Evolutionary conservation across 1,284 basidiomycete genomes (phyloP).

Genomic region (Tausonia pullulans): DNA sequence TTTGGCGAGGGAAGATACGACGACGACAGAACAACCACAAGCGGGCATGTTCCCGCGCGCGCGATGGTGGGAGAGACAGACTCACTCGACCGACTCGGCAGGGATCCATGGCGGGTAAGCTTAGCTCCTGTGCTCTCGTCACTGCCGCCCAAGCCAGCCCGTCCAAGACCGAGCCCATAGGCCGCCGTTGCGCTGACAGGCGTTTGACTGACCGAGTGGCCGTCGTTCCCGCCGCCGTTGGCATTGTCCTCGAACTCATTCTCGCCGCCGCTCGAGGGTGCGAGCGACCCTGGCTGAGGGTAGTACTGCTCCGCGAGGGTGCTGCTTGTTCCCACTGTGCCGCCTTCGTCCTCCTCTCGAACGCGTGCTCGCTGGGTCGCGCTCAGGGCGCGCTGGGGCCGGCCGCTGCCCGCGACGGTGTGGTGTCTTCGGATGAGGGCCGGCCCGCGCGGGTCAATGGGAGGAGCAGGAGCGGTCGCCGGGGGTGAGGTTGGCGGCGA

Average conservation of each 20-base stretch:
- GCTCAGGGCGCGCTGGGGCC: not conserved
- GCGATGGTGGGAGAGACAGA: no score
- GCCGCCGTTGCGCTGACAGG: not conserved
- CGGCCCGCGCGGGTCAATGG: not conserved
- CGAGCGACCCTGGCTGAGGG: not conserved
- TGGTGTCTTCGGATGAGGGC: constrained; percentile 9
- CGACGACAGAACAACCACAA: no score
- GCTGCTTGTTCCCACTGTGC: not conserved
- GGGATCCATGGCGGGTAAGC: not conserved
- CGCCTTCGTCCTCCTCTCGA: constrained; percentile 10
- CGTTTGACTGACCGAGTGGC: not conserved
- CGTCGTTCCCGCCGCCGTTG: not conserved
- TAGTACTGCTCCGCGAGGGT: not conserved
- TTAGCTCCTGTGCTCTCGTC: not conserved
- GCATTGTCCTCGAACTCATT: not conserved
- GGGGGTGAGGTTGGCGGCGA: constrained; percentile 1
- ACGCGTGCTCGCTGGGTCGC: constrained; percentile 1
- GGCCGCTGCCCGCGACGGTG: constrained; percentile 1
- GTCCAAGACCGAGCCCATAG: no score
- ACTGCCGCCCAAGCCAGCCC: not conserved
- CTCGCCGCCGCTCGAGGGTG: not conserved
- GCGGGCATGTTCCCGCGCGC: no score
- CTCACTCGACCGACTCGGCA: no score
- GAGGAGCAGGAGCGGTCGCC: not conserved
- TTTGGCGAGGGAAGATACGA: not conserved